Percentiles rank a stretch among this genome's conserved stretches.
Evolutionary conservation across 2,329 filamentous ascomycete species (phyloP).

Genomic region (Rhinocladiella similis): DNA sequence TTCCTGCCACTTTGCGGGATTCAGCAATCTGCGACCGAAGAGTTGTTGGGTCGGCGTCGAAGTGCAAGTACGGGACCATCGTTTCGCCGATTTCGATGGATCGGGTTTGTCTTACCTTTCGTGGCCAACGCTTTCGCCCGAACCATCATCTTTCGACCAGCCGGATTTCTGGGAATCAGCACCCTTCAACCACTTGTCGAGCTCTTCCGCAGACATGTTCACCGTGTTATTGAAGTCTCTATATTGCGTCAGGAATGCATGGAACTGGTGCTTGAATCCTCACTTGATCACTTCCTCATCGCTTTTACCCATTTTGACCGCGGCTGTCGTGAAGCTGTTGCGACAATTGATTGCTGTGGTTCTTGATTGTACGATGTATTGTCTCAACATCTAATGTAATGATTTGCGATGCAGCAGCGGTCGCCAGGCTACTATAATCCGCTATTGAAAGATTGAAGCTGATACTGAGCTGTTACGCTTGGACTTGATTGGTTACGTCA

Average conservation of each 20-base stretch:
- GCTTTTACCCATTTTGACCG: constrained; percentile 52
- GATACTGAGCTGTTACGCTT: background rate
- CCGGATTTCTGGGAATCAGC: constrained; percentile 60
- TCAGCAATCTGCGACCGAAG: background rate
- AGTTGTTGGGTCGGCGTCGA: background rate
- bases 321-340: background rate
- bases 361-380: background rate
- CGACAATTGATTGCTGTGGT: background rate
- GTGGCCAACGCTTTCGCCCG: constrained; percentile 64
- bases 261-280: constrained; percentile 28
- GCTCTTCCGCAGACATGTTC: constrained; percentile 64
- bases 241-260: constrained; percentile 34
- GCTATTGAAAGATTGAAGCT: no score
- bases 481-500: constrained; percentile 15
- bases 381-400: background rate
- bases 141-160: constrained; percentile 59
- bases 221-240: constrained; percentile 66
- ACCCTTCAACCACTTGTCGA: constrained; percentile 62
- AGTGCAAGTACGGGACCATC: no score
- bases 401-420: background rate
- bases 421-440: no score
- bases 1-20: constrained; percentile 54
- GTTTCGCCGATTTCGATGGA: no score
- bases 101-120: constrained; percentile 44
- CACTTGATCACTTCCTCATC: constrained; percentile 52